Conservation (phyloP, 73 alveolate species). For the Symbiodinium natans region DNA sequence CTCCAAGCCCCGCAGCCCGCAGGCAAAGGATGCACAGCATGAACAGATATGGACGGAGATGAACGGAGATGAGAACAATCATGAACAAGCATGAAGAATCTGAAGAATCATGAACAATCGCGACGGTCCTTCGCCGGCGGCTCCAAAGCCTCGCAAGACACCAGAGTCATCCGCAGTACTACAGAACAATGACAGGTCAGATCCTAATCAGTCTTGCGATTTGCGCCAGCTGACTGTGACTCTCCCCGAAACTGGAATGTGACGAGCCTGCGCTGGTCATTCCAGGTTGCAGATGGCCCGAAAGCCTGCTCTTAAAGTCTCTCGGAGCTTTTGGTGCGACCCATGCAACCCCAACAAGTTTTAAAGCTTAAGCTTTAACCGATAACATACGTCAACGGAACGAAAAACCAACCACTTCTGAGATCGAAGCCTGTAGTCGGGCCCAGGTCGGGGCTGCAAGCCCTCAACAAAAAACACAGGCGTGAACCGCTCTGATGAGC, state of each 20-base stretch:
- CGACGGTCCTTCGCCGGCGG: constrained; percentile 59
- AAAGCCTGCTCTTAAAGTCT: not conserved
- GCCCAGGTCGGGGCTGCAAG: constrained; percentile 21
- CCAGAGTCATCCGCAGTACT: no score
- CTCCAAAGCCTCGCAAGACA: constrained; percentile 71
- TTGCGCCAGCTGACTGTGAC: no score
- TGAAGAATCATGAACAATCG: not conserved
- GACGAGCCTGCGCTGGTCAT: constrained; percentile 65
- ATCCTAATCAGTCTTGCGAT: no score
- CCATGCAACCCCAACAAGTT: no score
- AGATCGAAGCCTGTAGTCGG: not conserved
- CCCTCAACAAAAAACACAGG: not conserved
- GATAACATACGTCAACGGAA: no score
- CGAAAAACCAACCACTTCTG: no score
- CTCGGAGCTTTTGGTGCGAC: not conserved
- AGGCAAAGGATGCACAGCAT: not conserved
- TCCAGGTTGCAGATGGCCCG: constrained; percentile 63
- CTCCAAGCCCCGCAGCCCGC: not conserved
- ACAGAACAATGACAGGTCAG: no score
- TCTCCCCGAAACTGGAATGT: not conserved
- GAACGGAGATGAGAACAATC: no score
- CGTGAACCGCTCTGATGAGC: no score
- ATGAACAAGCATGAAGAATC: not conserved
- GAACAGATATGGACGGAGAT: not conserved
- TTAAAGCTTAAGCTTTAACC: no score